These are phyloP conservation scores for Clarkia xantiana DNA, from an alignment of 345 rosid genomes.

Conservation along the genomic window DNA sequence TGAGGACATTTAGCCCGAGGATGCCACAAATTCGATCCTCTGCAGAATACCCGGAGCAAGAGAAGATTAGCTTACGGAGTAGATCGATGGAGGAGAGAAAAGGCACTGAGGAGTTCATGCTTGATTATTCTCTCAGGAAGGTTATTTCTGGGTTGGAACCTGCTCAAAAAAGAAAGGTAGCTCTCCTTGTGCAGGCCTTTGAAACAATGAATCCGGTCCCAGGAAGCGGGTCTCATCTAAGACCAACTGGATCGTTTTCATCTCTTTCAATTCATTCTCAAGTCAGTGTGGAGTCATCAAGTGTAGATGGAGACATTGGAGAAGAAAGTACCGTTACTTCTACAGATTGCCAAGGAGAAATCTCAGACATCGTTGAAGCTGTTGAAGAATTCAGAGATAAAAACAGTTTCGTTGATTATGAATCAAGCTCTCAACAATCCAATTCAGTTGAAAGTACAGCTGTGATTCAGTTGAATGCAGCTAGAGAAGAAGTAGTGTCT, in stretches of 20 bases:
- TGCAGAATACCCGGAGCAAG: conserved; percentile 42
- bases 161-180: conserved; percentile 65
- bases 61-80: conserved; percentile 52
- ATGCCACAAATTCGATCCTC: conserved; percentile 24
- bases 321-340: conserved; percentile 4
- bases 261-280: too few species aligned
- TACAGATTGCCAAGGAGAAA: conserved; percentile 8
- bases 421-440: neutral
- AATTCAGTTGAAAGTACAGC: neutral
- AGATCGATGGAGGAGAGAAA: conserved; percentile 47
- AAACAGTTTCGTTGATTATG: conserved; percentile 1
- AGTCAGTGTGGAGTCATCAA: conserved; percentile 1
- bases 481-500: neutral
- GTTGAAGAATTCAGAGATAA: conserved; percentile 12
- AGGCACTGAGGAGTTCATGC: conserved; percentile 85
- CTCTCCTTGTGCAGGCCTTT: conserved; percentile 88
- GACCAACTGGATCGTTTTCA: conserved; percentile 3
- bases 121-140: conserved; percentile 64
- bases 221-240: conserved; percentile 17
- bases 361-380: conserved; percentile 5
- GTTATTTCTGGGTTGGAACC: conserved; percentile 64
- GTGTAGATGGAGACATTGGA: conserved; percentile 6
- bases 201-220: conserved; percentile 54
- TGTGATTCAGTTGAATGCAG: neutral
- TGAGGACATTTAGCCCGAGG: conserved; percentile 35